Conservation (phyloP, 768 basidiomycete species). For the Leccinum aurantiacum region DNA sequence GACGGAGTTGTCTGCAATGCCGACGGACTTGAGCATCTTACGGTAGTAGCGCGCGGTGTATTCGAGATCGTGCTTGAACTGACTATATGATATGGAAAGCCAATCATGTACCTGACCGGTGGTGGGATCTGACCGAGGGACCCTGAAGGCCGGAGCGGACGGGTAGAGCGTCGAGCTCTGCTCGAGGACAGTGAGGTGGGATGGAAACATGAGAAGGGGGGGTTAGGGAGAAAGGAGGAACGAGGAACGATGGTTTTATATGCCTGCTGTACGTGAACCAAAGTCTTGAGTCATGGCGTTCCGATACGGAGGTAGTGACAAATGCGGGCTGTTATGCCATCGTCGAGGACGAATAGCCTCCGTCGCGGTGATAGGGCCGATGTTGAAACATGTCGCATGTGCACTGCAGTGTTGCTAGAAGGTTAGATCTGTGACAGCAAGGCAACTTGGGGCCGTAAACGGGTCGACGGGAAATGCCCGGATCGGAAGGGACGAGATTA, state of each 20-base stretch:
- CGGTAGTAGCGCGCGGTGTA: conserved; percentile 65
- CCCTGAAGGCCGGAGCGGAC: conserved; percentile 55
- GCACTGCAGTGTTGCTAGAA: conserved; percentile 31
- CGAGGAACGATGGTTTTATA: conserved; percentile 29
- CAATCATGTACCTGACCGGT: conserved; percentile 49
- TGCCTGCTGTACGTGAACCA: conserved; percentile 27
- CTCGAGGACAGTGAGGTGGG: conserved; percentile 67
- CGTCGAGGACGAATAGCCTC: conserved; percentile 33
- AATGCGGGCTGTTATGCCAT: conserved; percentile 27
- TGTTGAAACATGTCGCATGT: conserved; percentile 38
- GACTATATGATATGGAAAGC: conserved; percentile 60
- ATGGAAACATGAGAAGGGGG: conserved; percentile 29
- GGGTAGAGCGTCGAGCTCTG: conserved; percentile 51
- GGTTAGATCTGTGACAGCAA: conserved; percentile 32
- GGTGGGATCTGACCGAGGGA: conserved; percentile 48
- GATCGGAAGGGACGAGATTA: conserved; percentile 25
- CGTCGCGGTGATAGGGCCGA: conserved; percentile 33
- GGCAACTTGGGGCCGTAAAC: conserved; percentile 25
- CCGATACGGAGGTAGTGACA: conserved; percentile 34
- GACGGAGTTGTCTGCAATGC: conserved; percentile 55
- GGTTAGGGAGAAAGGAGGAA: conserved; percentile 4
- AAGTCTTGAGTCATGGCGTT: conserved; percentile 19
- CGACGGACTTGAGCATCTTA: conserved; percentile 42
- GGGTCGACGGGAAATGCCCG: conserved; percentile 14
- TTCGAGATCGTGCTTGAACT: conserved; percentile 68